Evolutionary conservation across 441 rosid genomes (phyloP).

Genomic region (Pelargonium exstipulatum): DNA sequence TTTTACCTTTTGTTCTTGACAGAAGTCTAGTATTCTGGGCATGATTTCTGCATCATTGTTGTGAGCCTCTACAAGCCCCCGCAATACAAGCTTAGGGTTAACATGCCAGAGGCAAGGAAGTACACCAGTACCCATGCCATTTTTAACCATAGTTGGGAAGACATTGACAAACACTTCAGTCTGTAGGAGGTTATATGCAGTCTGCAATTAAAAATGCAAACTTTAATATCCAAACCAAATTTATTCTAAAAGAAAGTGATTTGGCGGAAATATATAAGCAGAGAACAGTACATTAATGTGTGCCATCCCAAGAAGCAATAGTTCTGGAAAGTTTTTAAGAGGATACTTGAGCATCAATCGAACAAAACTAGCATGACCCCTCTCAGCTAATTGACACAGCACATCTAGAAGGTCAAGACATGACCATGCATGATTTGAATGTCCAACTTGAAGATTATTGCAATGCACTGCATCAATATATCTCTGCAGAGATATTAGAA

Average conservation of each 20-base stretch:
- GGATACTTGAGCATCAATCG: conserved; percentile 73
- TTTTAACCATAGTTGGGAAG: conserved; percentile 59
- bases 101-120: conserved; percentile 73
- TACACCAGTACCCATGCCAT: conserved; percentile 44
- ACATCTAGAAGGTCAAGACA: conserved; percentile 86
- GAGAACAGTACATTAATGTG: conserved; percentile 56
- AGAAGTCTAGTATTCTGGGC: conserved; percentile 59
- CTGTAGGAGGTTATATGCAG: conserved; percentile 77
- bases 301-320: conserved; percentile 81
- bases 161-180: conserved; percentile 58
- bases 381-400: conserved; percentile 86
- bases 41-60: conserved; percentile 50
- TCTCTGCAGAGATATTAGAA: conserved; percentile 40
- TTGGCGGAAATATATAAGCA: conserved; percentile 5
- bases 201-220: conserved; percentile 49
- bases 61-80: conserved; percentile 61
- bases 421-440: conserved; percentile 80
- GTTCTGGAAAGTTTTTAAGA: conserved; percentile 77
- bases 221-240: conserved; percentile 16
- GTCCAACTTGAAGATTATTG: conserved; percentile 64
- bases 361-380: conserved; percentile 64
- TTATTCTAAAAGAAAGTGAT: not conserved
- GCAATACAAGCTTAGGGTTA: conserved; percentile 61
- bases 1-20: conserved; percentile 80
- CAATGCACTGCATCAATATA: conserved; percentile 60